Percentiles rank a stretch among this genome's conserved stretches.
Conservation (phyloP, 2,329 filamentous ascomycete species). For the Claviceps arundinis region DNA sequence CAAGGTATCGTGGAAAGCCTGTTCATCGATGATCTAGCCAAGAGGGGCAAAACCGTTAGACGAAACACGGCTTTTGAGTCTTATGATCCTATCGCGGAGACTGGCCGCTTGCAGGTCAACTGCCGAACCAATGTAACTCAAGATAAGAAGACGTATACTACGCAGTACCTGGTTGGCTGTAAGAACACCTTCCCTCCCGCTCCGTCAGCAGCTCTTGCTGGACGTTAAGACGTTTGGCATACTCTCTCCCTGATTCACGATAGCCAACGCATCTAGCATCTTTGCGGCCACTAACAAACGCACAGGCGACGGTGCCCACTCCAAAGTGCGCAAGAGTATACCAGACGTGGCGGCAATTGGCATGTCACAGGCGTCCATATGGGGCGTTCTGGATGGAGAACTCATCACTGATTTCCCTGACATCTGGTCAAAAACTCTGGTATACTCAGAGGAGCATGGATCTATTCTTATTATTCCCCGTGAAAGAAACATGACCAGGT, state of each 20-base stretch:
- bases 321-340: constrained; percentile 54
- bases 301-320: constrained; percentile 55
- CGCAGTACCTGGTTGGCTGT: constrained; percentile 57
- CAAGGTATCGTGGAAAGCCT: constrained; percentile 65
- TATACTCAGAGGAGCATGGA: constrained; percentile 53
- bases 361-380: constrained; percentile 41
- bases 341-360: constrained; percentile 41
- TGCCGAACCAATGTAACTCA: constrained; percentile 38
- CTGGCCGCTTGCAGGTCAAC: constrained; percentile 33
- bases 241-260: background rate
- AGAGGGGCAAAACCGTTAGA: constrained; percentile 48
- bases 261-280: background rate
- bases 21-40: constrained; percentile 54
- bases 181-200: constrained; percentile 12
- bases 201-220: background rate
- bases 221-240: background rate
- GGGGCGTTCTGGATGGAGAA: constrained; percentile 61
- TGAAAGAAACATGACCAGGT: constrained; percentile 58
- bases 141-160: constrained; percentile 35
- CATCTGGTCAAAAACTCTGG: constrained; percentile 60
- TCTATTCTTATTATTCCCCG: constrained; percentile 63
- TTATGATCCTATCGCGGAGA: constrained; percentile 32
- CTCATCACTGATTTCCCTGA: constrained; percentile 62
- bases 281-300: background rate
- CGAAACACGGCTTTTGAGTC: constrained; percentile 52